Evolutionary conservation across 2,329 filamentous ascomycete species (phyloP), one percentile per base, ranked within the genome.

Genomic region (Colletotrichum plurivorum): DNA sequence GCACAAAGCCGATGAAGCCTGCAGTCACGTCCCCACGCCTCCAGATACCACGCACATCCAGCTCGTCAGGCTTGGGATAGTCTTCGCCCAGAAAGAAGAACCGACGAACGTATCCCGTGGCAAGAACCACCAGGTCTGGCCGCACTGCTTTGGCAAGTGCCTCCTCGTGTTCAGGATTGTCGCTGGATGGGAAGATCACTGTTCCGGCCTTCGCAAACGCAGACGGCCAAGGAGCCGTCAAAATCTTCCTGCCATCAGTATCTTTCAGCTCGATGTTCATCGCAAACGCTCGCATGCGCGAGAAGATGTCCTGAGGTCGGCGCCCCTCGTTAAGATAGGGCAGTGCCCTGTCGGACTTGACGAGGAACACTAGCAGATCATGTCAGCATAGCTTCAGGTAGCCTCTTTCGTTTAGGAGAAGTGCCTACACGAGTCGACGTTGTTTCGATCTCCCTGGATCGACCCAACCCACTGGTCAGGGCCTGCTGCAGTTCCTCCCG

Each of bases 31-130:
- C 79, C 4, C 75, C 75, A 3, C 73, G 63, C 27, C 76, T 78
- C 75, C 89, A 90, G 54, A 91, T 81, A 18, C 84, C 80, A n/a
- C 87, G 84, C 15, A 89, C 84, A 68, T 85, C 83, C 20, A 82
- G 77, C 54, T 88, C 83, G 55, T 83, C 76, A 7, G 85, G 82
- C 5, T 76, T 79, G 0, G 85, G 83, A 62, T 84, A 84, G 1
- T 72, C 72, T 0, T 73, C 69, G 15, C 76, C 72, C 9, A 86
- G 73, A 71, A 85, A 86, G 0, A 72, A 73, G 53, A 86, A 84
- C 2, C 75, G 73, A 25, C 80, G 79, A 0, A 73, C 75, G 71
- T 87, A 87, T 0, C 85, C 85, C 0, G 85, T 87, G 4, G 82
- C 82, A 57, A 84, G 80, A 12, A 87, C 73, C 3, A 86, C 73